phyloP scores from a whole-genome alignment of 2,329 filamentous ascomycete genomes.

The Fusarium kyushuense region DNA sequence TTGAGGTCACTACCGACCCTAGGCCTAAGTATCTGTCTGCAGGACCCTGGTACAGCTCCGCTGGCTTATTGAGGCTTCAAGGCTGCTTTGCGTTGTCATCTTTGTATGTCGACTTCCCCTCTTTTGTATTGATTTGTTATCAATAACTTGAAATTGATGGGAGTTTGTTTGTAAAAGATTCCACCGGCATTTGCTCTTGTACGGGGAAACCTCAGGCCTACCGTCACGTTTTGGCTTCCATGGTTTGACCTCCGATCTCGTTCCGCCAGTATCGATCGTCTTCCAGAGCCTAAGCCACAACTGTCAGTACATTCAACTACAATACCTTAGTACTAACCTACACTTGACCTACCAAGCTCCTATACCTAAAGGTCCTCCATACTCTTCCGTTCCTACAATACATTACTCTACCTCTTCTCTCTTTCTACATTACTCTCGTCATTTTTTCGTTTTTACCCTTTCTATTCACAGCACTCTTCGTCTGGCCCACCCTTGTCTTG shows the following conservation, averaged over 20 bases:
- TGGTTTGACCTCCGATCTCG: slow-evolving; percentile 33
- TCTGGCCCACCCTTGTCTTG: slow-evolving; percentile 20
- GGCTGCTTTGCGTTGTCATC: slow-evolving; percentile 20
- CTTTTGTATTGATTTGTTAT: slow-evolving; percentile 16
- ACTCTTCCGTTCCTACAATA: slow-evolving; percentile 1
- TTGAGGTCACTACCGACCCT: slow-evolving; percentile 31
- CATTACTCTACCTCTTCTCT: not conserved
- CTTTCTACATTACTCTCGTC: not conserved
- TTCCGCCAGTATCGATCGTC: slow-evolving; percentile 38
- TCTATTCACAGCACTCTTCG: slow-evolving; percentile 4
- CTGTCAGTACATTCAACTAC: slow-evolving; percentile 1
- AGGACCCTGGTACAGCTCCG: slow-evolving; percentile 12
- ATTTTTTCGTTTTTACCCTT: not conserved
- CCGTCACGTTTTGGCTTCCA: not conserved
- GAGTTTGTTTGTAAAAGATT: not conserved
- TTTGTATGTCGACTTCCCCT: slow-evolving; percentile 17
- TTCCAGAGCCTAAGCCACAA: slow-evolving; percentile 31
- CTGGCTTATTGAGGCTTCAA: slow-evolving; percentile 18
- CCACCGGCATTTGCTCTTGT: not conserved
- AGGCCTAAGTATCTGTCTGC: slow-evolving; percentile 15
- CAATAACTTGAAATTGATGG: not conserved
- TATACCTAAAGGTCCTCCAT: not conserved
- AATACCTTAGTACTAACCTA: not conserved
- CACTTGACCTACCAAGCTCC: not conserved
- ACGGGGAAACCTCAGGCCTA: slow-evolving; percentile 21